These are phyloP conservation scores for Penicillium ochrochloron DNA, from an alignment of 495 filamentous ascomycete genomes.

Conservation along the genomic window DNA sequence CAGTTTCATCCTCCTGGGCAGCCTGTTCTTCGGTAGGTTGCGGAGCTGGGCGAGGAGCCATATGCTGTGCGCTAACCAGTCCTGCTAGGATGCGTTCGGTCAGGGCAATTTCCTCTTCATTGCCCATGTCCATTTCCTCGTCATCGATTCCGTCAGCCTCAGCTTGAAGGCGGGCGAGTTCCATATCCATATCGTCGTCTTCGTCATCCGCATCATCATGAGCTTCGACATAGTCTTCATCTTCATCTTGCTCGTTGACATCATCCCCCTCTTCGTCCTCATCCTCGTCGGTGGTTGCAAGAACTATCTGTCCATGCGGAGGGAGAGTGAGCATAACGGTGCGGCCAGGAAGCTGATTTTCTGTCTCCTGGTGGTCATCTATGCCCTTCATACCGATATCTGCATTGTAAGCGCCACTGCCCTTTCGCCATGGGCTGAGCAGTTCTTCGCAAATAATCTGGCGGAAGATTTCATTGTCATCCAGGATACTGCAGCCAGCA, in stretches of 20 bases:
- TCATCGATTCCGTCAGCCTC: conserved; percentile 41
- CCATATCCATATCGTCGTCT: conserved; percentile 40
- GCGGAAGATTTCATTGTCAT: conserved; percentile 78
- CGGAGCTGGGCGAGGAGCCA: conserved; percentile 12
- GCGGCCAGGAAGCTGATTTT: conserved; percentile 35
- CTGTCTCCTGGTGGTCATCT: conserved; percentile 77
- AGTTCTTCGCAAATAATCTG: conserved; percentile 88
- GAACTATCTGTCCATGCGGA: conserved; percentile 43
- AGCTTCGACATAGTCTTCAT: conserved; percentile 49
- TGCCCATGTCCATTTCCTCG: conserved; percentile 55
- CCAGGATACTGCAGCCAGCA: conserved; percentile 82
- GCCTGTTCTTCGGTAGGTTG: conserved; percentile 59
- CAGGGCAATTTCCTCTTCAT: conserved; percentile 64
- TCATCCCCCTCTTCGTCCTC: conserved; percentile 55
- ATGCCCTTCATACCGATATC: conserved; percentile 84
- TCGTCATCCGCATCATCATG: conserved; percentile 53
- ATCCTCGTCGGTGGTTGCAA: conserved; percentile 50
- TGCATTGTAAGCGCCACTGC: conserved; percentile 82
- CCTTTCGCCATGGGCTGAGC: conserved; percentile 81
- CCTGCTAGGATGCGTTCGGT: conserved; percentile 66
- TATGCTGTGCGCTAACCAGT: conserved; percentile 18
- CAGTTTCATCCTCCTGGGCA: conserved; percentile 49
- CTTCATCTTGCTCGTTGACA: conserved; percentile 49
- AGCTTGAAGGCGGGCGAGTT: conserved; percentile 30
- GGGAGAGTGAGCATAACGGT: conserved; percentile 47